A percentile compares a stretch with the other conserved stretches of the same genome.
Evolutionary conservation across 441 rosid species (phyloP).

Genomic region (Erodium chrysanthum): DNA sequence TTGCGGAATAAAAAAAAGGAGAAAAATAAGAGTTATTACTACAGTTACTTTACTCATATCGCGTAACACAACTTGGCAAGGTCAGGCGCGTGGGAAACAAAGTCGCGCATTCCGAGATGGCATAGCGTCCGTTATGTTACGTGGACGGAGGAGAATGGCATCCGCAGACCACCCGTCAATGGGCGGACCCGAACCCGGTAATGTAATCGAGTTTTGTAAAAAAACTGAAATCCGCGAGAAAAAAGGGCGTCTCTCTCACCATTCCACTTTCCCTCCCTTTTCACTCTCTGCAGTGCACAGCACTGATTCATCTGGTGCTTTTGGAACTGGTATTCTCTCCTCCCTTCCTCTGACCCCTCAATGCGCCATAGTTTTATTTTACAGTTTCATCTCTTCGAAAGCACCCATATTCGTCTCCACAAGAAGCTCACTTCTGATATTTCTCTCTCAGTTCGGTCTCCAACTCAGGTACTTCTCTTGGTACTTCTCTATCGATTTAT

Average conservation of each 20-base stretch:
- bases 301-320: neutral
- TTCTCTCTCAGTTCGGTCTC: slow-evolving; percentile 4
- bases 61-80: too few species aligned
- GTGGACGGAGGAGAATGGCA: neutral
- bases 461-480: slow-evolving; percentile 4
- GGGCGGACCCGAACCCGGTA: neutral
- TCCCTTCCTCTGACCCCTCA: neutral
- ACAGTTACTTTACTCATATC: too few species aligned
- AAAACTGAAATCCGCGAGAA: neutral
- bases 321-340: slow-evolving; percentile 6
- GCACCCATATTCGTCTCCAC: neutral
- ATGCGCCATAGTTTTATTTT: neutral
- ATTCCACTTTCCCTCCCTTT: slow-evolving; percentile 9
- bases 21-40: too few species aligned
- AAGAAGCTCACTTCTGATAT: neutral
- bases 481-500: neutral
- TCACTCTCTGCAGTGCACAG: slow-evolving; percentile 1
- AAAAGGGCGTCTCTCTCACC: neutral
- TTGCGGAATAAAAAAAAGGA: too few species aligned
- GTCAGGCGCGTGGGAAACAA: neutral
- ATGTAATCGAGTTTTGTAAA: neutral
- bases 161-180: too few species aligned
- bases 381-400: neutral
- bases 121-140: neutral
- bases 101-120: neutral